Conservation (phyloP, 2,329 filamentous ascomycete species). For the Incumbomyces delicatus region DNA sequence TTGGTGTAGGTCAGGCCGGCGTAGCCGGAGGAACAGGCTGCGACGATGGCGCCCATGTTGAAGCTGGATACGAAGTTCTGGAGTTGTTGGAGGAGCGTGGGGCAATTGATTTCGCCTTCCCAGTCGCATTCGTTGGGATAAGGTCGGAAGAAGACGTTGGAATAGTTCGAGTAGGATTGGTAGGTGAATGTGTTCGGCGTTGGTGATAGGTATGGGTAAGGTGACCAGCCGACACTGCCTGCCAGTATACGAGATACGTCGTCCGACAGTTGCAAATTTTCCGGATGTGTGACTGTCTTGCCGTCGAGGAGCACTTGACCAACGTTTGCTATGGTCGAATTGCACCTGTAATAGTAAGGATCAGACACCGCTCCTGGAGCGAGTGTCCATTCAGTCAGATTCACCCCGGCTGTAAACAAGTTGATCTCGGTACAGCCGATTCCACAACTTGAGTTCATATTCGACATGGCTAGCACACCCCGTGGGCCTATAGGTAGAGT, state of each 20-base stretch:
- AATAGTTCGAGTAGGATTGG: slow-evolving; percentile 12
- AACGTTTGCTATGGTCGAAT: slow-evolving; percentile 11
- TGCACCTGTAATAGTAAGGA: slow-evolving; percentile 13
- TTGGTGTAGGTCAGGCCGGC: no score
- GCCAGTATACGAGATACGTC: slow-evolving; percentile 14
- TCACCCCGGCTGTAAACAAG: slow-evolving; percentile 4
- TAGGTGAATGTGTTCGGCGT: slow-evolving; percentile 7
- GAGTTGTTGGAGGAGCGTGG: background rate
- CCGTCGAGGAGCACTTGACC: slow-evolving; percentile 7
- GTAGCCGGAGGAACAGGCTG: no score
- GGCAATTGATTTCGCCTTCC: no score
- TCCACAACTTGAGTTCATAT: slow-evolving; percentile 16
- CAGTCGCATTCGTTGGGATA: slow-evolving; percentile 4
- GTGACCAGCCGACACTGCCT: slow-evolving; percentile 14
- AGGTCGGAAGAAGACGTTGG: slow-evolving; percentile 5
- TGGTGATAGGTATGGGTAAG: background rate
- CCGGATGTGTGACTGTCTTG: no score
- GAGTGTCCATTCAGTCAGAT: background rate
- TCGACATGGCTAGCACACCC: slow-evolving; percentile 10
- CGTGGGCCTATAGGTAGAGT: slow-evolving; percentile 9
- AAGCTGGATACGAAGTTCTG: slow-evolving; percentile 12
- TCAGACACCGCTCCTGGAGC: background rate
- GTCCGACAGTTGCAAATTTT: slow-evolving; percentile 4
- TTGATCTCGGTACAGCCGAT: slow-evolving; percentile 12
- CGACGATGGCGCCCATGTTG: slow-evolving; percentile 8